Evolutionary conservation across 228 moss, liverwort and hornwort species (phyloP).

Genomic region (Sphagnum magellanicum): DNA sequence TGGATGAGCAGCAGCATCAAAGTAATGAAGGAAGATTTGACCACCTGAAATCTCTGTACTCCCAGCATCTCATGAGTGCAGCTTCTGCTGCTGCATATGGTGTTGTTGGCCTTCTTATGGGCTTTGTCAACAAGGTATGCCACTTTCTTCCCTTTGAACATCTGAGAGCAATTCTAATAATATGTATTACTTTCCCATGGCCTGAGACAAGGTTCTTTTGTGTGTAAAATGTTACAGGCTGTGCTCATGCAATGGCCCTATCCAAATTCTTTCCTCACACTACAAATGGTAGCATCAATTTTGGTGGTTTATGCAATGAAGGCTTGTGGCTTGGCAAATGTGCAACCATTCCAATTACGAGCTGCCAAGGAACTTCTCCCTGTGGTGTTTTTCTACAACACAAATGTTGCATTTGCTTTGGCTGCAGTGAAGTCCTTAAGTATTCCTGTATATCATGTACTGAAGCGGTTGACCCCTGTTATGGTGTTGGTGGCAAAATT

Average conservation of each 20-base stretch:
- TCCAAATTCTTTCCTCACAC: slow-evolving; percentile 52
- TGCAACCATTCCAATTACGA: slow-evolving; percentile 48
- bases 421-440: slow-evolving; percentile 53
- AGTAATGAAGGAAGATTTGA: slow-evolving; percentile 28
- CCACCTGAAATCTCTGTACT: slow-evolving; percentile 41
- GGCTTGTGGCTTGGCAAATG: slow-evolving; percentile 30
- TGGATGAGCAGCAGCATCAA: slow-evolving; percentile 19
- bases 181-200: too few relatives aligned
- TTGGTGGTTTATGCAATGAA: slow-evolving; percentile 46
- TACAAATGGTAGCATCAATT: slow-evolving; percentile 61
- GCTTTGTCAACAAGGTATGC: slow-evolving; percentile 52
- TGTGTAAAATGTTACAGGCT: slow-evolving; percentile 24
- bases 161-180: too few relatives aligned
- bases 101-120: slow-evolving; percentile 53
- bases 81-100: slow-evolving; percentile 51
- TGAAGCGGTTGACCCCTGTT: slow-evolving; percentile 63
- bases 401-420: slow-evolving; percentile 58
- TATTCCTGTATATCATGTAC: slow-evolving; percentile 60
- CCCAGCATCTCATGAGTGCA: slow-evolving; percentile 52
- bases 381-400: slow-evolving; percentile 59
- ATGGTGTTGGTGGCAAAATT: slow-evolving; percentile 50
- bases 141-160: too few relatives aligned
- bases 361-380: slow-evolving; percentile 48
- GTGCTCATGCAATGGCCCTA: slow-evolving; percentile 57
- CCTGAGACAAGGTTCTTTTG: too few relatives aligned